Percentiles rank a stretch among this genome's conserved stretches.
Conservation (phyloP, 345 rosid genomes). For the Populus euphratica region DNA sequence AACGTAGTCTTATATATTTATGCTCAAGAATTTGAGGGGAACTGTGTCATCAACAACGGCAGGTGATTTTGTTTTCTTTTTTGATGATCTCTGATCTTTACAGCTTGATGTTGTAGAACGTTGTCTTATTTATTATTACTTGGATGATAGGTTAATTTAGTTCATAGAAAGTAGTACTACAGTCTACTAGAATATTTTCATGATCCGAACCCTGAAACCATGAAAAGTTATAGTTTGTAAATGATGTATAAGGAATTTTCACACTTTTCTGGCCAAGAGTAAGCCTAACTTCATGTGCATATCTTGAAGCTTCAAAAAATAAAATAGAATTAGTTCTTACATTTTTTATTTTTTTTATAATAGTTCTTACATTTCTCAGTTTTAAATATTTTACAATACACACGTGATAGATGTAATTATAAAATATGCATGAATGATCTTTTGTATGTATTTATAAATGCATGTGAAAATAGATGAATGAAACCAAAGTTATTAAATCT, state of each 20-base stretch:
- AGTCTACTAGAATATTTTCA: constrained; percentile 10
- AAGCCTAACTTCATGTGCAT: neutral
- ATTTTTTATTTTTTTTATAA: too few species aligned
- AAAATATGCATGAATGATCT: neutral
- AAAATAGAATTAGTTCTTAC: neutral
- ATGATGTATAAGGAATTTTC: constrained; percentile 6
- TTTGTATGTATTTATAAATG: neutral
- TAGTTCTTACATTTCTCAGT: neutral
- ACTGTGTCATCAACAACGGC: constrained; percentile 38
- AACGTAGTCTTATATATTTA: constrained; percentile 31
- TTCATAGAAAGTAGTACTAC: neutral
- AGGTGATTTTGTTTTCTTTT: constrained; percentile 18
- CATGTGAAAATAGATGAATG: too few species aligned
- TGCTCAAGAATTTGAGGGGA: constrained; percentile 46
- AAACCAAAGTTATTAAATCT: too few species aligned
- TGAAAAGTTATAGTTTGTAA: constrained; percentile 36
- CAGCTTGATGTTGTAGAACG: neutral
- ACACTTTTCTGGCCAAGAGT: neutral
- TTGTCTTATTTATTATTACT: constrained; percentile 9
- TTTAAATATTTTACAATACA: too few species aligned
- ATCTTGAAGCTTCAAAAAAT: neutral
- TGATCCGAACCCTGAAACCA: constrained; percentile 28
- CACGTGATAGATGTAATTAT: neutral
- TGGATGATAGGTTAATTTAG: constrained; percentile 14
- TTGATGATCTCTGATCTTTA: neutral